Evolutionary conservation across 129 eudicot genomes (phyloP).

Genomic region (Lactuca sativa): DNA sequence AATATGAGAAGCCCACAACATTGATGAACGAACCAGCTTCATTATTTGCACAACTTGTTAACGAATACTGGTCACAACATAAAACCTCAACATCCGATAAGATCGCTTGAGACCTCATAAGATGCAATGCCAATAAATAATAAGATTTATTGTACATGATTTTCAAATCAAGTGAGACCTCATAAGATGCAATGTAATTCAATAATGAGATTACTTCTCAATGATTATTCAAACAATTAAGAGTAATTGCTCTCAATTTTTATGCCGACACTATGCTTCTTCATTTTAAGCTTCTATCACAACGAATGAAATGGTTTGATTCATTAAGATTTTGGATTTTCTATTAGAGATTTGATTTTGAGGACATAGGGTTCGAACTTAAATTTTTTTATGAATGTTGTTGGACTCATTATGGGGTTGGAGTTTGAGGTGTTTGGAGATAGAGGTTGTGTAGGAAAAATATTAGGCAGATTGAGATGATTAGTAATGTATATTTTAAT

Average conservation of each 20-base stretch:
- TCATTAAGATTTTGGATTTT: not conserved
- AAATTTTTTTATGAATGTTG: not conserved
- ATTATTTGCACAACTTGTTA: slow-evolving; percentile 55
- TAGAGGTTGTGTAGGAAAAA: not conserved
- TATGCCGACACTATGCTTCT: not conserved
- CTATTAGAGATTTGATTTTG: not conserved
- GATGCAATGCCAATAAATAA: slow-evolving; percentile 3
- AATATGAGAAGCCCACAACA: slow-evolving; percentile 55
- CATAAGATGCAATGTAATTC: slow-evolving; percentile 10
- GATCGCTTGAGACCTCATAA: not conserved
- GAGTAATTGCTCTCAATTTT: not conserved
- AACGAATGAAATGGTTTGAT: not conserved
- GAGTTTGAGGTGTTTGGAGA: not conserved
- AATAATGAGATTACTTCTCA: not conserved
- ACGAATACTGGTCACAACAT: slow-evolving; percentile 58
- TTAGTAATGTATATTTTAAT: too few relatives aligned
- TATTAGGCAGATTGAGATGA: too few relatives aligned
- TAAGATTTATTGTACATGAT: not conserved
- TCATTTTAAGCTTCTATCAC: not conserved
- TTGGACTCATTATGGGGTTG: not conserved
- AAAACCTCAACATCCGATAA: slow-evolving; percentile 17
- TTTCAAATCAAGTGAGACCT: slow-evolving; percentile 7
- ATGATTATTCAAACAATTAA: not conserved
- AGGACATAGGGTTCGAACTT: not conserved
- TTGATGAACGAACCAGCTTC: slow-evolving; percentile 45